These are phyloP conservation scores for Ustilago sp. DNA, from an alignment of 1,284 basidiomycete species.

Conservation along the genomic window DNA sequence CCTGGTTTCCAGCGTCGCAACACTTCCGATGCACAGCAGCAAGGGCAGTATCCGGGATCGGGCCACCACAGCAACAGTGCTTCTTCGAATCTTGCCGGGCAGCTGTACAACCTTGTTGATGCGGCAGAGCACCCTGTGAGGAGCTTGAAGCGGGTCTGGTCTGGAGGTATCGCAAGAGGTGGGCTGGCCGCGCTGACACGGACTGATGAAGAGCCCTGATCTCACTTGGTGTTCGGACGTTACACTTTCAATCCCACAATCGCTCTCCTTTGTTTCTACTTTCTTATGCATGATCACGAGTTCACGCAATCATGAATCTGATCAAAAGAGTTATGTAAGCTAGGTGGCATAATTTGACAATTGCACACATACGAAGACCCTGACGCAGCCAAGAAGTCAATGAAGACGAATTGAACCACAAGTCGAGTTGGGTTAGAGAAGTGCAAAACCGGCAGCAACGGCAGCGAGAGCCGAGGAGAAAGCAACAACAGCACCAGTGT, in stretches of 20 bases:
- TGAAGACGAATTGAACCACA: not conserved
- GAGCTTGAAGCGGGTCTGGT: slow-evolving; percentile 56
- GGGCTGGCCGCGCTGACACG: slow-evolving; percentile 50
- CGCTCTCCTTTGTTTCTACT: not conserved
- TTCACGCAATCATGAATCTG: not conserved
- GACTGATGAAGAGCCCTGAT: slow-evolving; percentile 43
- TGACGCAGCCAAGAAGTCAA: not conserved
- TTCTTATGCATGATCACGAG: not conserved
- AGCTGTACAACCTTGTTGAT: slow-evolving; percentile 49
- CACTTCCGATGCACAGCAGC: slow-evolving; percentile 26
- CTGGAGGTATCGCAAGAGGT: slow-evolving; percentile 48
- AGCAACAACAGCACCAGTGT: slow-evolving; percentile 11
- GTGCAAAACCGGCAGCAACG: slow-evolving; percentile 36
- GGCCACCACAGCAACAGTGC: slow-evolving; percentile 15
- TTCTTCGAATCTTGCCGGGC: slow-evolving; percentile 33
- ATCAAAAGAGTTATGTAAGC: not conserved
- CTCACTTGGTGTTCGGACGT: not conserved
- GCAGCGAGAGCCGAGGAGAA: slow-evolving; percentile 27
- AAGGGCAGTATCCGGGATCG: slow-evolving; percentile 5
- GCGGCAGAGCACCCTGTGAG: slow-evolving; percentile 57
- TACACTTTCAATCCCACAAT: not conserved
- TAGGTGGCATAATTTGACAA: not conserved
- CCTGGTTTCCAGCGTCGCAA: slow-evolving; percentile 28
- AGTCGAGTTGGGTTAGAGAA: slow-evolving; percentile 14
- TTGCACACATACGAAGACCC: not conserved